These are phyloP conservation scores for Saraca asoca DNA, from an alignment of 331 rosid genomes.

Conservation along the genomic window DNA sequence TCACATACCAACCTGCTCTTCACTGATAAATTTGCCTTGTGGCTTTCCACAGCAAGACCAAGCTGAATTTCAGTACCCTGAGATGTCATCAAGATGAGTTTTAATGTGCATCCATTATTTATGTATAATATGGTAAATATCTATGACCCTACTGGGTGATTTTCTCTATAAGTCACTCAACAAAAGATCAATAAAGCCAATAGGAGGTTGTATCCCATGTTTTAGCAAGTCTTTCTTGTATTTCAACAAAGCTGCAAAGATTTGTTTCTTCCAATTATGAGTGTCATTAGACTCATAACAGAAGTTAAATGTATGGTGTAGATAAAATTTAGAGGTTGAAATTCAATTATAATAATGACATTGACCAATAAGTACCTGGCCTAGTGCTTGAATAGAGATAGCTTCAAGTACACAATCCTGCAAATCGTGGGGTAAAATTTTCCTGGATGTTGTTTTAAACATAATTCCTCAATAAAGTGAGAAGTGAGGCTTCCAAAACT, in stretches of 20 bases:
- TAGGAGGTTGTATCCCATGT: not conserved
- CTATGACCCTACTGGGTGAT: too few relatives aligned
- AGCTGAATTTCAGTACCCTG: constrained; percentile 97
- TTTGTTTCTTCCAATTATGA: too few relatives aligned
- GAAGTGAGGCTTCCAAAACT: constrained; percentile 11
- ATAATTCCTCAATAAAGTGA: constrained; percentile 11
- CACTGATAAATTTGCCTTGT: constrained; percentile 75
- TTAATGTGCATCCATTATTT: too few relatives aligned
- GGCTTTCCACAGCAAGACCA: constrained; percentile 91
- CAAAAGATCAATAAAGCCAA: constrained; percentile 7
- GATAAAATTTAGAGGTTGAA: too few relatives aligned
- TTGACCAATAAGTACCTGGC: constrained; percentile 74
- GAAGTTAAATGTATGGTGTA: too few relatives aligned
- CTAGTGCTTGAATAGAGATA: constrained; percentile 74
- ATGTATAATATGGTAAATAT: too few relatives aligned
- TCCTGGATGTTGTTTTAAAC: constrained; percentile 48
- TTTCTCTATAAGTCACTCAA: too few relatives aligned
- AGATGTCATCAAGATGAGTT: constrained; percentile 29
- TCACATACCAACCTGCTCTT: constrained; percentile 97
- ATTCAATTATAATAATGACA: too few relatives aligned
- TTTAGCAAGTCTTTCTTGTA: not conserved
- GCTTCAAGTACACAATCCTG: constrained; percentile 74
- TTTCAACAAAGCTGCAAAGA: not conserved
- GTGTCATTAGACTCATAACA: too few relatives aligned
- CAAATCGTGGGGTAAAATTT: constrained; percentile 63